These are phyloP conservation scores for Boletus sensibilis DNA, from an alignment of 768 basidiomycete species.

Conservation along the genomic window DNA sequence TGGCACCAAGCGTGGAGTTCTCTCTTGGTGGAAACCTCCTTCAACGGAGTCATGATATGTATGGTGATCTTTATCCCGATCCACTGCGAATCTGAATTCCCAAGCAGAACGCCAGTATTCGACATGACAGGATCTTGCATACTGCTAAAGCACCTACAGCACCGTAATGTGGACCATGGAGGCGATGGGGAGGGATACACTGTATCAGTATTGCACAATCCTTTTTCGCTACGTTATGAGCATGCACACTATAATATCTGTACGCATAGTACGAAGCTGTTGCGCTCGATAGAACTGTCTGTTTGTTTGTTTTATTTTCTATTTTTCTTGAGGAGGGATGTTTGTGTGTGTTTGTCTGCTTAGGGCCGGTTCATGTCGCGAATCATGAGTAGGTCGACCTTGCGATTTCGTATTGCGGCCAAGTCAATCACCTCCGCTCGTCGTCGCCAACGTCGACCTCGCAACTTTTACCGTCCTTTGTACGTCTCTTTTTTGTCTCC, in stretches of 20 bases:
- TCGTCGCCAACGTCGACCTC: constrained; percentile 31
- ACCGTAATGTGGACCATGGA: constrained; percentile 28
- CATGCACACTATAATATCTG: constrained; percentile 29
- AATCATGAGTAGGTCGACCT: constrained; percentile 16
- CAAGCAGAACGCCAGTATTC: constrained; percentile 1
- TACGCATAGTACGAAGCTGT: constrained; percentile 15
- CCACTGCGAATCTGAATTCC: constrained; percentile 11
- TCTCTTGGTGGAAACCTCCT: constrained; percentile 56
- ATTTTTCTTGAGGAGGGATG: not conserved
- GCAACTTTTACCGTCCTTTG: constrained; percentile 14
- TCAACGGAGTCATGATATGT: constrained; percentile 30
- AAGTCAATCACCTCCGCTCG: constrained; percentile 28
- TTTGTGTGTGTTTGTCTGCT: constrained; percentile 35
- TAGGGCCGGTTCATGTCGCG: constrained; percentile 35
- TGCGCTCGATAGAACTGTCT: not conserved
- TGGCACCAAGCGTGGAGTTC: constrained; percentile 52
- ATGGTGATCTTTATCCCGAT: constrained; percentile 6
- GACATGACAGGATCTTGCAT: constrained; percentile 29
- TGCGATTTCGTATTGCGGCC: constrained; percentile 30
- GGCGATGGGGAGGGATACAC: constrained; percentile 18
- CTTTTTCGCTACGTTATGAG: constrained; percentile 20
- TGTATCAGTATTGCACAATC: constrained; percentile 34
- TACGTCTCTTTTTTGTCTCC: constrained; percentile 15
- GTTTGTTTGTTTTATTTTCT: not conserved
- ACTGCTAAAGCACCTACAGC: constrained; percentile 27